Evolutionary conservation across 495 filamentous ascomycete genomes (phyloP), one percentile per base, ranked within the genome.

Genomic region (Chaetomium fimeti): DNA sequence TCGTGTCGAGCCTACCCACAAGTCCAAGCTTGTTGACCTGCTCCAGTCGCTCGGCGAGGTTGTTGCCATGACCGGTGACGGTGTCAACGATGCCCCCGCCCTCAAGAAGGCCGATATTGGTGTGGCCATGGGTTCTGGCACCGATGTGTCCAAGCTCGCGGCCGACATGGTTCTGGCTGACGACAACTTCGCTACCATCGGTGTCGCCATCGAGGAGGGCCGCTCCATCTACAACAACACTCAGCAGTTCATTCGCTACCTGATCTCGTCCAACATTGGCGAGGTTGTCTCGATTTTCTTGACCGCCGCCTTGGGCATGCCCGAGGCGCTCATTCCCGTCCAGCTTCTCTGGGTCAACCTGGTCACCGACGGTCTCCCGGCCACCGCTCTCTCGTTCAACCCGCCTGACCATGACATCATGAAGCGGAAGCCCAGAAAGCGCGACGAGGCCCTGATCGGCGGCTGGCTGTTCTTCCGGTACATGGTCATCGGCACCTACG

Each of bases 201-300:
- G 93, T 70, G 84, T 90, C 61, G 95, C 95, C 40, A 92, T 99
- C 58, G 94, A 97, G 76, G 95, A 99, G 77, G 95, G 95, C 59
- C 88, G 95, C 59, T 92, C 92, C 38, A 99, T 99, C 80, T 99
- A 96, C 83, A 97, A 93, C 87, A 99, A 99, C 83, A 99, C 95
- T 3, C 95, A 99, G 74, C 95, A 99, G 74, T 99, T 99, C 76
- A 99, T 99, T 77, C 91, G 95, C 29, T 99, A 99, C 74, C 83
- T 99, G 56, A 99, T 99, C 76, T 97, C 92, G 11, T 97, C 93
- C 36, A 99, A 99, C 79, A 99, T 99, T 56, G 95, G 95, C 76
- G 95, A 99, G 75, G 95, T 99, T 38, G 95, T 99, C 12, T 99
- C 95, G 20, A 99, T 99, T 76, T 99, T 99, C 85, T 77, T 99